These are phyloP conservation scores for Penicillium steckii DNA, from an alignment of 495 filamentous ascomycete genomes.

Conservation along the genomic window DNA sequence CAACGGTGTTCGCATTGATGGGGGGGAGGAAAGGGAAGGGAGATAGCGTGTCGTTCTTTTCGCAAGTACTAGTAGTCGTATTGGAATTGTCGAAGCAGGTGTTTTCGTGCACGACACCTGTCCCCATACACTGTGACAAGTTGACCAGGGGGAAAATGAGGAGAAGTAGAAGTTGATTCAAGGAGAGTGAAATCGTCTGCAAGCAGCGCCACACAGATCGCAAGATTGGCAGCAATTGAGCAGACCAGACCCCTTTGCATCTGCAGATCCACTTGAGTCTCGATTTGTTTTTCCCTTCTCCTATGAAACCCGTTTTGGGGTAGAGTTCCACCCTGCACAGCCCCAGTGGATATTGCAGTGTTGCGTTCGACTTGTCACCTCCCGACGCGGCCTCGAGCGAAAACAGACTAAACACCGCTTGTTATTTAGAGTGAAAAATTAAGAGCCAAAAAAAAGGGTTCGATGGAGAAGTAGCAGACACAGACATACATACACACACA, in stretches of 20 bases:
- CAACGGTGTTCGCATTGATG: conserved; percentile 12
- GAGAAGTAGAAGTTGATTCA: conserved; percentile 1
- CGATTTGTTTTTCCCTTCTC: conserved; percentile 6
- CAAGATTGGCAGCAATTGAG: neutral
- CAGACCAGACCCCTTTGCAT: conserved; percentile 6
- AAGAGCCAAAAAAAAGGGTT: too few species aligned
- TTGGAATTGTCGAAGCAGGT: neutral
- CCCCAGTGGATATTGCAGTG: conserved; percentile 6
- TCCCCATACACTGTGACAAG: neutral
- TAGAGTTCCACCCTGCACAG: conserved; percentile 15
- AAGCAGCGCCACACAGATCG: conserved; percentile 1
- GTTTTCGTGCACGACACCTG: neutral
- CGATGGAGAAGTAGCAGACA: too few species aligned
- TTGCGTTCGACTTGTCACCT: neutral
- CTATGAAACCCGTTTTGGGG: conserved; percentile 2
- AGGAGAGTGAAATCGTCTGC: neutral
- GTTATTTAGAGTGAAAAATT: too few species aligned
- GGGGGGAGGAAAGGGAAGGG: neutral
- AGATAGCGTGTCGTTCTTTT: neutral
- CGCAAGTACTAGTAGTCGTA: too few species aligned
- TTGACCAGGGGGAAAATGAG: neutral
- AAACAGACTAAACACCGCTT: too few species aligned
- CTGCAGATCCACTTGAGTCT: conserved; percentile 14
- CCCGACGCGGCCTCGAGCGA: neutral
- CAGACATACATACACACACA: too few species aligned